Conservation (phyloP, 108 stramenopile genomes). For the Parietichytrium sp. region DNA sequence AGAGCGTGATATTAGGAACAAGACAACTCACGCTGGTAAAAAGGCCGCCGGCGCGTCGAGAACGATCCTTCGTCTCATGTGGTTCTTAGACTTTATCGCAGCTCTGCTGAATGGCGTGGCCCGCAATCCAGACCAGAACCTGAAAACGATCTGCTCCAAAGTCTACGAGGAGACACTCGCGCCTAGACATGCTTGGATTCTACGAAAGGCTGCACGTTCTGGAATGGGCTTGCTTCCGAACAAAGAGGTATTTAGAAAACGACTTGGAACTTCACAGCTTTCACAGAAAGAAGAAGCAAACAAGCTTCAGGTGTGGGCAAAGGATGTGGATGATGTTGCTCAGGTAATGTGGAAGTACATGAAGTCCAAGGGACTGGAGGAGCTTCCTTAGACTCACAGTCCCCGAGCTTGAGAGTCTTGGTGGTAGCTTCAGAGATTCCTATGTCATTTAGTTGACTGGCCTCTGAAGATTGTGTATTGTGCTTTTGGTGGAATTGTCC, state of each 20-base stretch:
- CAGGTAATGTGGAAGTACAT: slow-evolving; percentile 24
- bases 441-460: no score
- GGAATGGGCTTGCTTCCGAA: background rate
- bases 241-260: slow-evolving; percentile 15
- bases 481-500: no score
- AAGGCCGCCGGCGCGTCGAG: slow-evolving; percentile 19
- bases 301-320: background rate
- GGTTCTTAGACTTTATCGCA: slow-evolving; percentile 32
- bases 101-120: background rate
- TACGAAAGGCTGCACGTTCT: slow-evolving; percentile 18
- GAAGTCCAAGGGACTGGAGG: background rate
- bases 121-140: background rate
- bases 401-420: background rate
- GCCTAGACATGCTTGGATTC: background rate
- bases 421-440: background rate
- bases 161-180: background rate
- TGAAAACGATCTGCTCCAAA: slow-evolving; percentile 24
- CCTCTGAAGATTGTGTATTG: no score
- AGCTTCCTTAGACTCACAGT: background rate
- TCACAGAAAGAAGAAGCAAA: background rate
- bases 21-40: background rate
- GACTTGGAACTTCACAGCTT: background rate
- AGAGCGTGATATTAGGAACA: background rate
- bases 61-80: background rate
- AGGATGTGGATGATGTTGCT: background rate